Evolutionary conservation across 2,329 filamentous ascomycete species (phyloP).

Genomic region (Amesomyces nigricolor): DNA sequence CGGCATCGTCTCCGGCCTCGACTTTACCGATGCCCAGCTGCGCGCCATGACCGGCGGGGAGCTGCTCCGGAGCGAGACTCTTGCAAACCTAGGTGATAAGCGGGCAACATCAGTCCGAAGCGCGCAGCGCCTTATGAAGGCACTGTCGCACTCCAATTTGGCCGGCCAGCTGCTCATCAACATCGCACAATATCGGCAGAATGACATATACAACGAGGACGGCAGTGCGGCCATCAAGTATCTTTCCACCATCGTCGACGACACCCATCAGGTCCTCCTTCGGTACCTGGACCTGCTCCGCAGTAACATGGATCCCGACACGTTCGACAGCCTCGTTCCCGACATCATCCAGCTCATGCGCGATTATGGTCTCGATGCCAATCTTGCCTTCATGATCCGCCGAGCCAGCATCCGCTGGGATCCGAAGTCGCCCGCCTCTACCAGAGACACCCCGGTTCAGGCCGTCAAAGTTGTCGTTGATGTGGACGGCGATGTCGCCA

Average conservation of each 20-base stretch:
- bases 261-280: constrained; percentile 75
- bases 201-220: constrained; percentile 73
- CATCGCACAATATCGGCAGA: constrained; percentile 82
- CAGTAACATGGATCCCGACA: constrained; percentile 66
- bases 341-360: constrained; percentile 66
- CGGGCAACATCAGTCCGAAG: constrained; percentile 70
- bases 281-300: constrained; percentile 88
- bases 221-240: constrained; percentile 79
- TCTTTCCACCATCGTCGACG: constrained; percentile 80
- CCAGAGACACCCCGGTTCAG: constrained; percentile 15
- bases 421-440: constrained; percentile 15
- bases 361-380: constrained; percentile 73
- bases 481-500: constrained; percentile 53
- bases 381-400: constrained; percentile 78
- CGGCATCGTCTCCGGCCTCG: constrained; percentile 78
- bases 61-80: constrained; percentile 69
- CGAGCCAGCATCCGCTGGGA: constrained; percentile 65
- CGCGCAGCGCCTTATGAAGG: constrained; percentile 72
- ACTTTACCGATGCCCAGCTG: constrained; percentile 84
- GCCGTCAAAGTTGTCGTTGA: constrained; percentile 33
- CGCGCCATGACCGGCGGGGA: constrained; percentile 84
- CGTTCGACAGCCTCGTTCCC: constrained; percentile 76
- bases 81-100: constrained; percentile 74
- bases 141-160: constrained; percentile 70
- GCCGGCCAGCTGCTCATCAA: constrained; percentile 81